These are phyloP conservation scores for Prototheca wickerhamii DNA, from an alignment of 163 green algal genomes.

Conservation along the genomic window DNA sequence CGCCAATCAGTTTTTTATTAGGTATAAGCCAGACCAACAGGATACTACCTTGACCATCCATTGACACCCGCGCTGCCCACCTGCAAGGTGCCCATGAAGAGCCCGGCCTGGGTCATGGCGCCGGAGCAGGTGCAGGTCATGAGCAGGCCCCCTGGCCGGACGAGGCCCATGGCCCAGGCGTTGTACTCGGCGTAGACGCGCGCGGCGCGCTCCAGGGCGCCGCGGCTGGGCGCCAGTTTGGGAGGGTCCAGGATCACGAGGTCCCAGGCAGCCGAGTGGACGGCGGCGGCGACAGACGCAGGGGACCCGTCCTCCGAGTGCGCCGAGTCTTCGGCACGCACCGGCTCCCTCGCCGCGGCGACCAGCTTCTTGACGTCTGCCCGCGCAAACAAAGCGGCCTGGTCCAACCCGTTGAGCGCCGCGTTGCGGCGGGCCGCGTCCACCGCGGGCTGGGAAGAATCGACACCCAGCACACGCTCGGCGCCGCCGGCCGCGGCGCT, in stretches of 20 bases:
- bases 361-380: conserved; percentile 58
- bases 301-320: conserved; percentile 2
- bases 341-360: background rate
- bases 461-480: conserved; percentile 39
- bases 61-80: conserved; percentile 3
- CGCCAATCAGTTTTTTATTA: no score
- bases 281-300: background rate
- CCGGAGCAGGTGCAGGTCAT: conserved; percentile 90
- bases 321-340: background rate
- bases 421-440: conserved; percentile 64
- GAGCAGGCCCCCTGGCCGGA: conserved; percentile 72
- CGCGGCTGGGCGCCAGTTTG: conserved; percentile 78
- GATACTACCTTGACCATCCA: background rate
- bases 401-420: conserved; percentile 57
- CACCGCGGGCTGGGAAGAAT: conserved; percentile 59
- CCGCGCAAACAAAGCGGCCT: conserved; percentile 39
- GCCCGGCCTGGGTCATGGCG: conserved; percentile 63
- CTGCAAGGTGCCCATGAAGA: conserved; percentile 51
- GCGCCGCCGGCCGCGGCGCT: conserved; percentile 46
- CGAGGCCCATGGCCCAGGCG: conserved; percentile 56
- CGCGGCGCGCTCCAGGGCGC: conserved; percentile 27
- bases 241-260: conserved; percentile 88
- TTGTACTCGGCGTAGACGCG: conserved; percentile 73
- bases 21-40: no score
- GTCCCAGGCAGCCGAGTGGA: conserved; percentile 44